phyloP scores from a whole-genome alignment of 2,329 filamentous ascomycete species.

The Myriangium duriaei region DNA sequence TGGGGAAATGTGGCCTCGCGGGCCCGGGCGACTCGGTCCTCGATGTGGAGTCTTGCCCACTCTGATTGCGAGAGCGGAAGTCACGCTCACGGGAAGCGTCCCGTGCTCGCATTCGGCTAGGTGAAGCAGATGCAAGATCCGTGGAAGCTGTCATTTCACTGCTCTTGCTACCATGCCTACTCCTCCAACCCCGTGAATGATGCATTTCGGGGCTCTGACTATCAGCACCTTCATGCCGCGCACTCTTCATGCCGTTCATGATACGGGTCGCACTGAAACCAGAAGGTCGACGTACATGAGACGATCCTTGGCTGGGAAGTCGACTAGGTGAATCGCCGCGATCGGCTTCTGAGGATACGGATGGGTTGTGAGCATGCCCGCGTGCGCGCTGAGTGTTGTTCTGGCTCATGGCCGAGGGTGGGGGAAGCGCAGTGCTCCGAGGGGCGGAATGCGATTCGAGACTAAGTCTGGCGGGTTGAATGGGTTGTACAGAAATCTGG shows the following conservation, averaged over 20 bases:
- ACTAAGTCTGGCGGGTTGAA: slow-evolving; percentile 15
- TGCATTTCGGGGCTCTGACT: slow-evolving; percentile 12
- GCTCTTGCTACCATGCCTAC: slow-evolving; percentile 56
- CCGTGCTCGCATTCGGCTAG: slow-evolving; percentile 39
- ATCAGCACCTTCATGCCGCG: slow-evolving; percentile 4
- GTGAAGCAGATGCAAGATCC: slow-evolving; percentile 50
- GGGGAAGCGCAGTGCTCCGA: slow-evolving; percentile 14
- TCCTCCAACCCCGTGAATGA: slow-evolving; percentile 27
- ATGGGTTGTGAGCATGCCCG: slow-evolving; percentile 49
- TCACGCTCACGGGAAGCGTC: slow-evolving; percentile 16
- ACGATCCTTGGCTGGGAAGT: slow-evolving; percentile 15
- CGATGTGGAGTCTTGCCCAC: slow-evolving; percentile 1
- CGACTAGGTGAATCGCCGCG: slow-evolving; percentile 20
- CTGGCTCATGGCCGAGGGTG: slow-evolving; percentile 18
- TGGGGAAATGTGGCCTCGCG: not conserved
- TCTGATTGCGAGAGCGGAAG: slow-evolving; percentile 1
- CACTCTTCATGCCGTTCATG: slow-evolving; percentile 7
- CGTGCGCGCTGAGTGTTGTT: slow-evolving; percentile 32
- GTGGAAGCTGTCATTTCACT: slow-evolving; percentile 56
- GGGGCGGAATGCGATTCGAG: slow-evolving; percentile 21
- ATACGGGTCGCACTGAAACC: slow-evolving; percentile 5
- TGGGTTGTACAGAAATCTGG: slow-evolving; percentile 46
- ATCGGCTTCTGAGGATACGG: slow-evolving; percentile 45
- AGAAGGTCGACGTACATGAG: slow-evolving; percentile 13
- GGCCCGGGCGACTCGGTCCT: slow-evolving; percentile 1